Percentiles rank a stretch among this genome's conserved stretches.
Evolutionary conservation across 1,284 basidiomycete genomes (phyloP).

Genomic region (Tylopilus sp.): DNA sequence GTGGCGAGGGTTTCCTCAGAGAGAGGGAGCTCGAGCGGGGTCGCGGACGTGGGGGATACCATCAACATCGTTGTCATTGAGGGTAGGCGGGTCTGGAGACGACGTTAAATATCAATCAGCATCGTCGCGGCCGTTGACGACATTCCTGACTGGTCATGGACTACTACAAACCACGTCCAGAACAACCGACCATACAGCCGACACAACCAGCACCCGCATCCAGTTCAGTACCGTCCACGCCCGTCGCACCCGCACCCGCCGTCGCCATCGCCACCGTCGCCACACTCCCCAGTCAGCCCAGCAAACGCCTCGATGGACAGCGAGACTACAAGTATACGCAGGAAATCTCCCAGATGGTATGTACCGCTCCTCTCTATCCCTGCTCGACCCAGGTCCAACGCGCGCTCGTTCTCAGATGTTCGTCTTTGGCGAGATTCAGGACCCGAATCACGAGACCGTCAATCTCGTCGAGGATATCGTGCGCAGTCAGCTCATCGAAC

Average conservation of each 20-base stretch:
- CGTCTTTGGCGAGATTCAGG: slow-evolving; percentile 93
- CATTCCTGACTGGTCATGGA: slow-evolving; percentile 16
- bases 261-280: slow-evolving; percentile 11
- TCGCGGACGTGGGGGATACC: slow-evolving; percentile 13
- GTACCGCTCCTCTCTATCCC: background rate
- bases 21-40: slow-evolving; percentile 62
- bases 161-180: slow-evolving; percentile 30
- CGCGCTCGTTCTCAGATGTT: slow-evolving; percentile 68
- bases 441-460: slow-evolving; percentile 84
- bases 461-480: slow-evolving; percentile 95
- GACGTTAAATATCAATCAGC: background rate
- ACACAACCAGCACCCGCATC: slow-evolving; percentile 9
- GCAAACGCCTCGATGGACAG: slow-evolving; percentile 28
- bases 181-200: slow-evolving; percentile 25
- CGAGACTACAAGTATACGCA: slow-evolving; percentile 66
- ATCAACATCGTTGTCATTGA: slow-evolving; percentile 16
- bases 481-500: slow-evolving; percentile 88
- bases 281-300: slow-evolving; percentile 7
- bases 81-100: background rate
- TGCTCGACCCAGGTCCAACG: background rate
- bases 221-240: slow-evolving; percentile 24
- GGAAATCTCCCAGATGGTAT: slow-evolving; percentile 81
- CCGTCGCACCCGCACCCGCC: slow-evolving; percentile 10
- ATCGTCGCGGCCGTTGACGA: background rate
- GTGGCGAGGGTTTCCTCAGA: slow-evolving; percentile 56